Evolutionary conservation across 441 rosid genomes (phyloP), one percentile per base, ranked within the genome.

Genomic region (Gossypium davidsonii): DNA sequence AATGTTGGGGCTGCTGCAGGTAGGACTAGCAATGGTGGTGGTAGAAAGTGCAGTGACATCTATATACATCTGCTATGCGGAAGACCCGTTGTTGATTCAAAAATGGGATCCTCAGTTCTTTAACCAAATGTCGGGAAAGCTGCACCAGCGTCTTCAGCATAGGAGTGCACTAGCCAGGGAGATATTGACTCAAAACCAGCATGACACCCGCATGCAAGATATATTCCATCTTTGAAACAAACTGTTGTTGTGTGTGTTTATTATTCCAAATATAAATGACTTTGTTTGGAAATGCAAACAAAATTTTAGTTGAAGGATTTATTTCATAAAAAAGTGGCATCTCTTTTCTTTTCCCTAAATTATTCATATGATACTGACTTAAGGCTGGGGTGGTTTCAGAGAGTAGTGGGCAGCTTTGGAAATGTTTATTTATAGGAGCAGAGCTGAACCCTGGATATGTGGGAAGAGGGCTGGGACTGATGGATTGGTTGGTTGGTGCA

Each of bases 1-100:
- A 58, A 57, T 71, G 9, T 39, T 44, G 34, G 34, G 34, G 6
- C 34, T 58, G 67, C 48, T 25, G 28, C 84, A 94, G 97, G 97
- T 95, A 49, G 97, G 97, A 71, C 57, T 92, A 31, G 96, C 93
- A 37, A 86, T 95, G 96, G 98, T 89, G 20, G 96, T 89, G 28
- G 98, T 95, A 48, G 98, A 95, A 79, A 89, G 99, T 52, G 96
- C 98, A 0, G 97, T 89, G 25, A 95, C 98, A 25, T 92, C 97
- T 8, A 90, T 95, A 76, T 95, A 91, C 79, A 84, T 92, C 28
- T 95, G 96, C 79, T 91, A 87, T 7, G 99, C 95, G 10, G 97
- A 92, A 87, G 98, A 95, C 58, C 97, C 97, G 1, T 75, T 77
- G 62, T 76, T 95, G 85, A 95, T 92, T 73, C 90, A 83, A 39